Conservation (phyloP, 2,329 filamentous ascomycete genomes). For the Epichloe festucae region DNA sequence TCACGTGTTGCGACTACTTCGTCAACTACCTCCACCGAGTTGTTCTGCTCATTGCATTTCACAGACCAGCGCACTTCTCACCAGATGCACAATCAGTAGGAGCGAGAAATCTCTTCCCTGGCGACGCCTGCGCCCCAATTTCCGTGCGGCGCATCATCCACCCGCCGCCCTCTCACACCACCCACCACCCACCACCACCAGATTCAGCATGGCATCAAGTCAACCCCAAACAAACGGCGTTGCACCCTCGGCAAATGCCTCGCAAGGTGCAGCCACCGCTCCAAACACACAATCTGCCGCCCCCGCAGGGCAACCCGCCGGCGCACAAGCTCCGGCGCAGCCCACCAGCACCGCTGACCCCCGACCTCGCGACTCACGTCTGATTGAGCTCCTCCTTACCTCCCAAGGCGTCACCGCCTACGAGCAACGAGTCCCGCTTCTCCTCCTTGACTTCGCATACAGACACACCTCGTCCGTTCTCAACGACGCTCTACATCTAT, state of each 20-base stretch:
- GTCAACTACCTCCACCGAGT: neutral
- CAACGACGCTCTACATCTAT: slow-evolving; percentile 56
- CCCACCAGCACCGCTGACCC: slow-evolving; percentile 29
- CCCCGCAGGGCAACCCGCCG: slow-evolving; percentile 15
- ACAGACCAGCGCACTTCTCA: neutral
- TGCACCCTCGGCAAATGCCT: slow-evolving; percentile 24
- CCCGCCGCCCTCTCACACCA: neutral
- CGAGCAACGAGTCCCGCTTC: slow-evolving; percentile 69
- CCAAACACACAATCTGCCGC: slow-evolving; percentile 23
- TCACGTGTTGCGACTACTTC: neutral
- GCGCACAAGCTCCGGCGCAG: slow-evolving; percentile 13
- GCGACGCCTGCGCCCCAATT: neutral
- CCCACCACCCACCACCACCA: neutral
- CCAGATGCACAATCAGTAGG: neutral
- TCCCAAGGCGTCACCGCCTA: slow-evolving; percentile 69
- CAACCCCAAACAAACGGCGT: slow-evolving; percentile 43
- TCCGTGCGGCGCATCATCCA: neutral
- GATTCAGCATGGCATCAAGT: slow-evolving; percentile 20
- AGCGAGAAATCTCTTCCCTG: neutral
- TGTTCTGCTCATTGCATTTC: neutral
- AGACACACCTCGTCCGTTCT: slow-evolving; percentile 63
- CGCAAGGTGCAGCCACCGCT: slow-evolving; percentile 13
- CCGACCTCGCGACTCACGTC: slow-evolving; percentile 64
- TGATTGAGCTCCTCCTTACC: slow-evolving; percentile 67
- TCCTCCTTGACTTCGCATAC: slow-evolving; percentile 79